Evolutionary conservation across 345 rosid genomes (phyloP), one percentile per base, ranked within the genome.

Genomic region (Eucalyptus pauciflora): DNA sequence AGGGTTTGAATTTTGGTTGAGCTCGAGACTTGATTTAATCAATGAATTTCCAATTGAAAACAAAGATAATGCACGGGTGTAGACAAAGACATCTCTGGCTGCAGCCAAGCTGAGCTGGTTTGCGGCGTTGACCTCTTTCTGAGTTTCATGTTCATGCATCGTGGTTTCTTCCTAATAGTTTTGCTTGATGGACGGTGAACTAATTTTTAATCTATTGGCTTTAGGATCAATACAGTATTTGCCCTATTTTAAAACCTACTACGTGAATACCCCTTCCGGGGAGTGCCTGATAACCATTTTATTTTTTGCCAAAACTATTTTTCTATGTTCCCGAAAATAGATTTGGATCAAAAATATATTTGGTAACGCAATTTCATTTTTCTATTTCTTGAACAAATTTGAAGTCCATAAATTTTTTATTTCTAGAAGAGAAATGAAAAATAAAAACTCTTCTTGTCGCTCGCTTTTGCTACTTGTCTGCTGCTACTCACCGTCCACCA

Each of bases 311-410:
- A 52, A 52, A 52, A 52, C 5, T 52, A 20, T 52, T 52, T 20
- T 18, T 52, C 8, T 18, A 4, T 52, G 58, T 52, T 52, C 10
- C 0, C 5, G 0, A 1, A 0, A 52, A 20, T 52, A 52, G 5
- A 2, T 52, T 52, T 52, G 58, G 25, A 52, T 7, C 2, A 52
- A 0, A 52, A 52, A 52, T 52, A 52, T 52, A 0, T 52, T 52
- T 52, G 5, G 0, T 52, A 52, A 52, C 10, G 1, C 25, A 20
- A 52, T 52, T 52, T 52, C 58, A 18, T 18, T 52, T 52, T 52
- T 52, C 4, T 51, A 51, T 51, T 51, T 51, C 9, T 51, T 17
- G 9, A 51, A 51, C 22, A 51, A 51, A 51, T 7, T 51, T 52
- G 20, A 7, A 20, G 58, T 52, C 58, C 5, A 8, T 0, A 52